Evolutionary conservation across 2,329 filamentous ascomycete genomes (phyloP).

Genomic region (Ophiosphaerella herpotricha): DNA sequence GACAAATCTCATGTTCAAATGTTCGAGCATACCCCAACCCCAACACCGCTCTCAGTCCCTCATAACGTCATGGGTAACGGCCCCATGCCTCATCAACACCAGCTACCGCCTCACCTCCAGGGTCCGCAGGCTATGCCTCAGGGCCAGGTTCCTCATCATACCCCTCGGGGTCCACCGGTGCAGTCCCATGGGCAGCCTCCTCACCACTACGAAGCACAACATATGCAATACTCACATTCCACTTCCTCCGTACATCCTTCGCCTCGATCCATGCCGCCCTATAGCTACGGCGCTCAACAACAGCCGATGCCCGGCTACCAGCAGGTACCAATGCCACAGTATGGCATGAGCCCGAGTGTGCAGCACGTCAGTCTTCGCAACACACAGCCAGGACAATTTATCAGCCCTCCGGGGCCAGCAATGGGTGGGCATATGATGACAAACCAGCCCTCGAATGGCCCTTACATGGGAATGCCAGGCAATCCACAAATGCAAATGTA

Average conservation of each 20-base stretch:
- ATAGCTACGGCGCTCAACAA: constrained; percentile 70
- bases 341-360: constrained; percentile 70
- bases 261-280: constrained; percentile 73
- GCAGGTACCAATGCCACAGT: constrained; percentile 66
- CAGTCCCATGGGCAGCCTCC: constrained; percentile 72
- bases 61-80: constrained; percentile 66
- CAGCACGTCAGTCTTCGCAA: constrained; percentile 74
- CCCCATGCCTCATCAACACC: constrained; percentile 79
- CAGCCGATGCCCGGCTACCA: constrained; percentile 58
- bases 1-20: constrained; percentile 81
- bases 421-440: constrained; percentile 83
- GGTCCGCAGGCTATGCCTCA: constrained; percentile 69
- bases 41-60: constrained; percentile 64
- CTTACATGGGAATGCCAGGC: constrained; percentile 71
- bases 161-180: constrained; percentile 75
- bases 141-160: constrained; percentile 74
- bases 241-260: constrained; percentile 81
- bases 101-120: constrained; percentile 81
- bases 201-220: constrained; percentile 78
- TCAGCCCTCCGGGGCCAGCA: constrained; percentile 69
- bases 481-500: constrained; percentile 82
- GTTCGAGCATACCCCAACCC: constrained; percentile 69
- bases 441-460: constrained; percentile 68
- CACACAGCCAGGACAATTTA: constrained; percentile 75
- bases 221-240: constrained; percentile 85